Conservation (phyloP, 176 grass and related monocot genomes). For the Elymus sibiricus region DNA sequence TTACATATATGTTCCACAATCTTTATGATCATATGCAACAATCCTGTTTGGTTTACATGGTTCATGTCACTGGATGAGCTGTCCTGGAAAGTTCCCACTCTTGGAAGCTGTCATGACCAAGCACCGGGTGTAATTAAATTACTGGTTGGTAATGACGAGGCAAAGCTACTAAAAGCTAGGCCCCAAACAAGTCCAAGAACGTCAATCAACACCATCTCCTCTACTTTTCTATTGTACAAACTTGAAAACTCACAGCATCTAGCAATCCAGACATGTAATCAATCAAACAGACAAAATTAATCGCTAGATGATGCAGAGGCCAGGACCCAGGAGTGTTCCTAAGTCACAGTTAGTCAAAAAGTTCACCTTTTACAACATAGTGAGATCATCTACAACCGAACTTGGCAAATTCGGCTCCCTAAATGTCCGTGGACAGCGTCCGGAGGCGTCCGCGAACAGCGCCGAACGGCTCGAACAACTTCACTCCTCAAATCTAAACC, state of each 20-base stretch:
- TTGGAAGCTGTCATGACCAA: neutral
- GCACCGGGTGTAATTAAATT: neutral
- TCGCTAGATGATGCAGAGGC: too few relatives aligned
- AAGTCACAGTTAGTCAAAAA: too few relatives aligned
- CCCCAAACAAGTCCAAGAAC: conserved; percentile 37
- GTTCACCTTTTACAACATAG: too few relatives aligned
- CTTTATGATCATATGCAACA: neutral
- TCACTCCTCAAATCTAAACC: too few relatives aligned
- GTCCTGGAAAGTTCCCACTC: conserved; percentile 14
- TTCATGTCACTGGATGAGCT: neutral
- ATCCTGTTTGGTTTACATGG: too few relatives aligned
- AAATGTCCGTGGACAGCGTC: too few relatives aligned
- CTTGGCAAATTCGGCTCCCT: too few relatives aligned
- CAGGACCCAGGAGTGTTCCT: neutral
- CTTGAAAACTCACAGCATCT: neutral
- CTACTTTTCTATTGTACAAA: neutral
- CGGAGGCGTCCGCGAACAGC: too few relatives aligned
- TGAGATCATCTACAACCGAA: too few relatives aligned
- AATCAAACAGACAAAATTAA: neutral
- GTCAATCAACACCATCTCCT: conserved; percentile 9
- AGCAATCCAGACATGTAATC: neutral
- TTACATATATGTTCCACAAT: neutral
- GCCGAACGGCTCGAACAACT: too few relatives aligned
- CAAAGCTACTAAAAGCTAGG: conserved; percentile 12
- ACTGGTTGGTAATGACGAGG: neutral